Base-by-base conservation (phyloP, 139 green algal genomes). In the Ostreobium quekettii region DNA sequence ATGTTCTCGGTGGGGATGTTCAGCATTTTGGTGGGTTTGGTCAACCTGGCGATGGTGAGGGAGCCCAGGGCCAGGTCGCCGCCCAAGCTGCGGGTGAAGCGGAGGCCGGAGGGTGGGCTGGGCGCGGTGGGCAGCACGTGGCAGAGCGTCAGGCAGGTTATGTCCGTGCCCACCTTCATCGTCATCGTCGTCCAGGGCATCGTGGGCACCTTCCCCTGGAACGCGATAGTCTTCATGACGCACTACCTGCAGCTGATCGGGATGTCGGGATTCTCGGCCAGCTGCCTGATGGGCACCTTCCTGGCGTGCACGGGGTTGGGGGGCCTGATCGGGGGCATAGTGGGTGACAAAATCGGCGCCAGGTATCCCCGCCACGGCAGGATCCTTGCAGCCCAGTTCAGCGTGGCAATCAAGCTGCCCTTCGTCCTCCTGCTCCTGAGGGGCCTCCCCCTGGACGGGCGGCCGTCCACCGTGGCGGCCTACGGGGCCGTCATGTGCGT, bases 101-200 rank as follows among this genome's bases (percentile, higher is more conserved):
- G 28, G 48, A 57, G 29, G 22, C 58, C 6, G 24, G 28, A 3
- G 48, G 47, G 36, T 24, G 29, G 8, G n/a, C 0, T 2, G 66
- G n/a, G 1, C 59, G 47, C 4, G 30, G 30, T 19, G 66, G n/a
- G 32, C 15, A 46, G 39, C 1, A 5, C 72, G 31, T 59, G 49
- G 63, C 5, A 46, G 29, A 70, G 19, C 46, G 46, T 53, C 46
- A 11, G 46, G 46, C 46, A 19, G 19, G 56, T 82, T 47, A 5
- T 79, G 7, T 67, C 46, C 3, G 70, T 74, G 4, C 76, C 76
- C 28, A 72, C 76, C 35, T 82, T 82, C 68, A 35, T 76, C 33
- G 59, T 82, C 30, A 82, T 82, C 63, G 73, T 77, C 33, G 31
- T 70, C 8, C 71, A 76, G 30, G 71, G 47, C 22, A 53, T 78